Evolutionary conservation across 164 flowering plant genomes (phyloP), one percentile per base, ranked within the genome.

Genomic region (Sedum album): DNA sequence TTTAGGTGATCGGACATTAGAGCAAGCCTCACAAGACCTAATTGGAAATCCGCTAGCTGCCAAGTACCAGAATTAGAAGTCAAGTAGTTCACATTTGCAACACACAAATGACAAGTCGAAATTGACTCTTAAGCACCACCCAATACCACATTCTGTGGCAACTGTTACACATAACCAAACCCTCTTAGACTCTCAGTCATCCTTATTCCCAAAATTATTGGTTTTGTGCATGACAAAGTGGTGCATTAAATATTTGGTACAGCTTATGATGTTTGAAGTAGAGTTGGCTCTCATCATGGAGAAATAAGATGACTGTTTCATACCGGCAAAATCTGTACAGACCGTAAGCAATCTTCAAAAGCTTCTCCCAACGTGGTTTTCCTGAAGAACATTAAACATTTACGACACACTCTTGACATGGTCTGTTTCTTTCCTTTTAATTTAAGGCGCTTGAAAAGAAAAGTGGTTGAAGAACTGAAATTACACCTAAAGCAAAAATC

Each of bases 11-110:
- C 86, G 26, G 93, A 85, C 61, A 51, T 71, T 25, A 81, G 30
- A 68, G 98, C 89, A 75, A 91, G 90, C 76, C 82, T 83, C 44
- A 84, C 93, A 67, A 91, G 95, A 73, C 96, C 99, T 72, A 90
- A 75, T 78, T 94, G 97, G 74, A 88, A 91, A 68, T 90, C 95
- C 69, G 91, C 85, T 75, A 86, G 73, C 98, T 93, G 86, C 72
- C 63, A 25, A 57, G 62, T 57, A 35, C 38, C 3, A 35, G 3
- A 26, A 66, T 61, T 70, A 60, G 30, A 21, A 5, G 46, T 33
- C 26, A 21, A n/a, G 46, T 41, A 26, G 67, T 21, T 65, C 26
- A 33, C 21, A 36, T 26, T 35, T 31, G 42, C 46, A 33, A 9
- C 8, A 21, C n/a, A 35, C 10, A 20, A 65, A 65, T 36, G 42